These are phyloP conservation scores for Hypoxylon lienhwacheense DNA, from an alignment of 495 filamentous ascomycete species.

Conservation along the genomic window DNA sequence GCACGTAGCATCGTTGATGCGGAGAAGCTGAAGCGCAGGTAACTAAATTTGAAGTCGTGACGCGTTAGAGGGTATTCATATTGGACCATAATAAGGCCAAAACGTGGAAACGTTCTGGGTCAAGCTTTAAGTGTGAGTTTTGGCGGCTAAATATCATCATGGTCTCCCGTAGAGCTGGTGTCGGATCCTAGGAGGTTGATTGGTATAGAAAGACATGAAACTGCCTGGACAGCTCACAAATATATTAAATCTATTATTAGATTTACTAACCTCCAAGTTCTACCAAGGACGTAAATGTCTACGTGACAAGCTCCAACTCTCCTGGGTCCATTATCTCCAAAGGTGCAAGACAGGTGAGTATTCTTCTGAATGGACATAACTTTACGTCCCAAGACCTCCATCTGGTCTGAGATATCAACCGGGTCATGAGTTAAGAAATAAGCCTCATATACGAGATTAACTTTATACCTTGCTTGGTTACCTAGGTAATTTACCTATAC, in stretches of 20 bases:
- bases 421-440: conserved; percentile 53
- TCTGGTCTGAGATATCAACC: conserved; percentile 51
- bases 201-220: too few species aligned
- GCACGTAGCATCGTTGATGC: conserved; percentile 8
- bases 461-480: neutral
- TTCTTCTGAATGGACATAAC: conserved; percentile 36
- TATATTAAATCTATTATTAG: neutral
- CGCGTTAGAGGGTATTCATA: conserved; percentile 6
- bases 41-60: neutral
- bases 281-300: neutral
- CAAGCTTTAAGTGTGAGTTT: neutral
- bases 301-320: neutral
- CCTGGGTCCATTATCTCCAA: conserved; percentile 31
- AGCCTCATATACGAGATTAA: too few species aligned
- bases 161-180: neutral
- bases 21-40: conserved; percentile 21
- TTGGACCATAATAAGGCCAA: conserved; percentile 4
- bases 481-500: neutral
- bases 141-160: conserved; percentile 16
- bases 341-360: too few species aligned
- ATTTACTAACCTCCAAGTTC: neutral
- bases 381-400: conserved; percentile 54
- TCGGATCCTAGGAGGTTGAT: too few species aligned
- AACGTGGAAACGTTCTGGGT: conserved; percentile 6
- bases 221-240: too few species aligned